phyloP scores from a whole-genome alignment of 176 grass and related monocot genomes.

The Stipa capillata region DNA sequence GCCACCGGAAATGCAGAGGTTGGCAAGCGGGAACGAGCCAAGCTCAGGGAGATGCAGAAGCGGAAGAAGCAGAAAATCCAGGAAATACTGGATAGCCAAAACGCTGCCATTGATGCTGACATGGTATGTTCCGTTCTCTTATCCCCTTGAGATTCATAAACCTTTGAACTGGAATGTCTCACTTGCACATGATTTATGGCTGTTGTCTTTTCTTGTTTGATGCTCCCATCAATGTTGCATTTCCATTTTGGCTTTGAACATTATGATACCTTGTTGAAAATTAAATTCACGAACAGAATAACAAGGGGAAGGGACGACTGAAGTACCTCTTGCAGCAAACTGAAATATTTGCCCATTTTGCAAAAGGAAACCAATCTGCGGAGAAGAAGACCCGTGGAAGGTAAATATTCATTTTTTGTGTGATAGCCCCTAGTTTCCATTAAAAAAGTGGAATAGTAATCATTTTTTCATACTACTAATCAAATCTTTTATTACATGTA shows the following conservation, averaged over 20 bases:
- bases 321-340: constrained; percentile 72
- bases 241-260: background rate
- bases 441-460: background rate
- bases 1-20: constrained; percentile 24
- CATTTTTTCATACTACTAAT: background rate
- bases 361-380: constrained; percentile 53
- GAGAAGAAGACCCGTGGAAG: constrained; percentile 59
- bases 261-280: constrained; percentile 4
- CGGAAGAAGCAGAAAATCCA: constrained; percentile 62
- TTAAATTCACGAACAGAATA: constrained; percentile 42
- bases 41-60: constrained; percentile 62
- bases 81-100: constrained; percentile 58
- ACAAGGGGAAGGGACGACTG: constrained; percentile 59
- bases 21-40: constrained; percentile 48
- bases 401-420: constrained; percentile 3
- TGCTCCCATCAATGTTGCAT: background rate
- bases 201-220: background rate
- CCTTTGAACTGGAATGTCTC: background rate
- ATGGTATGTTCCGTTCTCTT: constrained; percentile 33
- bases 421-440: background rate
- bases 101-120: constrained; percentile 51
- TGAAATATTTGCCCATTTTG: constrained; percentile 85
- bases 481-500: background rate
- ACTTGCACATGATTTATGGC: background rate
- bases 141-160: background rate